Evolutionary conservation across 345 rosid species (phyloP), one percentile per base, ranked within the genome.

Genomic region (Brassica nigra): DNA sequence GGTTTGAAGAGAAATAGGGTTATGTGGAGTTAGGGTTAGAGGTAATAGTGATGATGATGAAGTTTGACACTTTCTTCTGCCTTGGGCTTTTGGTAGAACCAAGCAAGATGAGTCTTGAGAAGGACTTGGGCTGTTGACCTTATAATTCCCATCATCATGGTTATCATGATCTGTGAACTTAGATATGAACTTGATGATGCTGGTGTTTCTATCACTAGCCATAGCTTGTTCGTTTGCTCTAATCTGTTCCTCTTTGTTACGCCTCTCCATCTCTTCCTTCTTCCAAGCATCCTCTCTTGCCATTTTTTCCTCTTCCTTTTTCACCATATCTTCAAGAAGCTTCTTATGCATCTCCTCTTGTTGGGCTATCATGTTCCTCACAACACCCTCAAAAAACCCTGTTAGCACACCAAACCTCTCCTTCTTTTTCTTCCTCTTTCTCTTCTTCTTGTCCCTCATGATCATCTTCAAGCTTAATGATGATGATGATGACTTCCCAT

Each of bases 261-360:
- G 62, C 85, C 87, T 89, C 62, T 91, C 97, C 76, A 89, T 83
- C 70, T 95, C 97, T 80, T 80, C 85, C 76, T 86, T 91, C 87
- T 92, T 92, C 98, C 98, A 89, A n/a, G 84, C 94, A 77, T 92
- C 96, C 80, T 95, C 99, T 74, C 80, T 90, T 0, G 83, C 94
- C 66, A 82, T 37, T 61, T 83, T 92, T 72, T 88, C 96, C 81
- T 86, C 84, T 71, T 95, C 98, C 67, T 92, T 87, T 81, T 78
- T 89, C 74, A 78, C 74, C 90, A 95, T 89, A 69, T 90, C 98
- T 76, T 87, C 91, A n/a, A 95, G 67, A 66, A 95, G 90, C 85
- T 89, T 91, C 54, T 70, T 85, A 74, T 92, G 93, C 89, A 89
- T 86, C 79, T 90, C 88, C 67, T 92, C 97, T 68, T 92, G 99